Conservation (phyloP, 2,329 filamentous ascomycete species). For the Fusarium clavum region DNA sequence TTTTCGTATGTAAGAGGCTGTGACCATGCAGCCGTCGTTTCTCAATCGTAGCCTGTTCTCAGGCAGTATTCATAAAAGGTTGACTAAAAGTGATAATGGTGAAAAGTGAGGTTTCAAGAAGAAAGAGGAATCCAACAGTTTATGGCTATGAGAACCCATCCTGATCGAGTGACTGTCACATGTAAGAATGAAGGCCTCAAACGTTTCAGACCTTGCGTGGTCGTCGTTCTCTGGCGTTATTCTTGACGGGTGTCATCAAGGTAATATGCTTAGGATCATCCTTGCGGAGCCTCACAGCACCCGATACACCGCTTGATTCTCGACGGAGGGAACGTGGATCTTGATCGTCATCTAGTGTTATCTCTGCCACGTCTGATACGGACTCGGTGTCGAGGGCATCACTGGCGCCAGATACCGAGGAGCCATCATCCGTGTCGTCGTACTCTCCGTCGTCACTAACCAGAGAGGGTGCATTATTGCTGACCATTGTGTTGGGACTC, state of each 20-base stretch:
- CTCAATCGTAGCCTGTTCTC: slow-evolving; percentile 29
- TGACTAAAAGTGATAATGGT: slow-evolving; percentile 49
- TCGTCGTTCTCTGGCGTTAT: slow-evolving; percentile 51
- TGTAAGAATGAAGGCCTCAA: neutral
- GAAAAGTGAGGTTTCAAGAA: slow-evolving; percentile 46
- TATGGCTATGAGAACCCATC: slow-evolving; percentile 23
- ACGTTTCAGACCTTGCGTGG: slow-evolving; percentile 45
- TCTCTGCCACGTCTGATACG: slow-evolving; percentile 70
- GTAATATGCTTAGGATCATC: slow-evolving; percentile 67
- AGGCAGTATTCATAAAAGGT: slow-evolving; percentile 33
- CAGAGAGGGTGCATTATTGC: slow-evolving; percentile 82
- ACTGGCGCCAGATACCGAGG: slow-evolving; percentile 67
- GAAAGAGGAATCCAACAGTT: slow-evolving; percentile 44
- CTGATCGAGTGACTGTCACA: slow-evolving; percentile 18
- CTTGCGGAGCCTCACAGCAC: slow-evolving; percentile 63
- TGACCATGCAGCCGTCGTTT: slow-evolving; percentile 38
- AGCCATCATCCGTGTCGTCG: slow-evolving; percentile 76
- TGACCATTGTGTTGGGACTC: slow-evolving; percentile 75
- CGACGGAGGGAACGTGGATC: slow-evolving; percentile 60
- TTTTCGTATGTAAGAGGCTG: slow-evolving; percentile 36
- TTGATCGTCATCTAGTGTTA: slow-evolving; percentile 69
- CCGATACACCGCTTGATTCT: slow-evolving; percentile 56
- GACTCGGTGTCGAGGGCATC: slow-evolving; percentile 69
- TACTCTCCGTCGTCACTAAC: slow-evolving; percentile 86
- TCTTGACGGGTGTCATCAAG: slow-evolving; percentile 64